Evolutionary conservation across 2,329 filamentous ascomycete species (phyloP), one percentile per base, ranked within the genome.

Genomic region (Talaromyces sp.): DNA sequence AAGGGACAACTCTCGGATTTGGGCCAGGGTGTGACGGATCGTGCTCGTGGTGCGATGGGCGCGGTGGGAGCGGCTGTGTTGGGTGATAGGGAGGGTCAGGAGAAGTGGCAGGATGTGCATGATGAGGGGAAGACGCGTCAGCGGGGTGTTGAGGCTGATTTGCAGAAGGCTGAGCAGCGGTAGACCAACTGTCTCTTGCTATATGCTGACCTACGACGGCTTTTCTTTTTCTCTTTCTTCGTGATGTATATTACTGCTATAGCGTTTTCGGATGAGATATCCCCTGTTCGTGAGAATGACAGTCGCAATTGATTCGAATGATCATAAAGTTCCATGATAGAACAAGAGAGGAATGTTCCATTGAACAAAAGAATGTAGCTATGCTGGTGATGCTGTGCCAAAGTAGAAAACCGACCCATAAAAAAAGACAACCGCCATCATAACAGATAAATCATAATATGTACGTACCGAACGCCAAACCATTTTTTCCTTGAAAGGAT

Each of bases 81-180:
- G 2, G 91, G 91, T 17, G 86, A 95, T 70, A 77, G 79, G 50
- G 73, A 78, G 28, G 84, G 84, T 60, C 80, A 92, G 78, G 72
- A 78, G 50, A 83, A 84, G 70, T 88, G 85, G 69, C 79, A 89
- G 71, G 72, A 80, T 64, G 78, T 88, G 74, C 91, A 94, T 69
- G 91, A 94, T 66, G 76, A 84, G 63, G 92, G 91, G 63, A 96
- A 94, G 85, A 89, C 88, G 19, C 81, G 84, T 69, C 89, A 96
- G 81, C 83, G 91, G 19, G 89, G 91, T 52, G 91, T 87, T 1
- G 91, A 96, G 81, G 77, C 81, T 37, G 91, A 96, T 69, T 81
- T 96, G 58, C 77, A 88, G 74, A 92, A 90, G 83, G 79, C 25
- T 22, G 56, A 63, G 61, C 55, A 57, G 21, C 45, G 48, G 31